Percentiles rank a stretch among this genome's conserved stretches.
These are phyloP conservation scores for Leptoxyphium fumago DNA, from an alignment of 2,329 filamentous ascomycete genomes.

Conservation along the genomic window DNA sequence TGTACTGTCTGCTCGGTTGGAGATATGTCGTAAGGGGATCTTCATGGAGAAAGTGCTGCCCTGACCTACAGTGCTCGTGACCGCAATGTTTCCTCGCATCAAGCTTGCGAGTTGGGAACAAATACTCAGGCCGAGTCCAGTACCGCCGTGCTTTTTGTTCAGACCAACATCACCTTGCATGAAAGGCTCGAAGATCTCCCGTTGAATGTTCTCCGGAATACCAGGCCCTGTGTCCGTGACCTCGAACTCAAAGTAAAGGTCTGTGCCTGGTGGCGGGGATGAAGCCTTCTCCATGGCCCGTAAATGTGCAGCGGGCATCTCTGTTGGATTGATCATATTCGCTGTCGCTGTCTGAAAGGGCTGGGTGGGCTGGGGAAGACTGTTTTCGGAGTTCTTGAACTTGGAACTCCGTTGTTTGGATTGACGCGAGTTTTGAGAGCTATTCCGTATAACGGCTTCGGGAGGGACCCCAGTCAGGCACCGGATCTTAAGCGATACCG, in stretches of 20 bases:
- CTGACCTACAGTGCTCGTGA: constrained; percentile 56
- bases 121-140: constrained; percentile 75
- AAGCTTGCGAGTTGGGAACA: constrained; percentile 71
- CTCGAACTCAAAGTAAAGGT: constrained; percentile 72
- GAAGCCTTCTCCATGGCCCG: constrained; percentile 22
- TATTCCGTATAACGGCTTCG: constrained; percentile 28
- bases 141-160: constrained; percentile 81
- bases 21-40: constrained; percentile 65
- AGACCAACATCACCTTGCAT: constrained; percentile 82
- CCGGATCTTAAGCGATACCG: constrained; percentile 60
- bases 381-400: constrained; percentile 4
- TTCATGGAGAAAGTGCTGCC: constrained; percentile 73
- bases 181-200: constrained; percentile 84
- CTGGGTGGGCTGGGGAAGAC: constrained; percentile 1
- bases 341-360: constrained; percentile 22
- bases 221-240: constrained; percentile 80
- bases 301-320: constrained; percentile 17
- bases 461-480: constrained; percentile 48
- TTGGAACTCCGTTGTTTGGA: constrained; percentile 3
- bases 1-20: constrained; percentile 45
- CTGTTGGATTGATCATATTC: constrained; percentile 27
- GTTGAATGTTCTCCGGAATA: constrained; percentile 61
- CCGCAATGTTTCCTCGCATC: constrained; percentile 63
- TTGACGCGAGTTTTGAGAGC: constrained; percentile 18
- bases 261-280: constrained; percentile 44